Conservation (phyloP, 345 rosid species). For the Nasturtium officinale region DNA sequence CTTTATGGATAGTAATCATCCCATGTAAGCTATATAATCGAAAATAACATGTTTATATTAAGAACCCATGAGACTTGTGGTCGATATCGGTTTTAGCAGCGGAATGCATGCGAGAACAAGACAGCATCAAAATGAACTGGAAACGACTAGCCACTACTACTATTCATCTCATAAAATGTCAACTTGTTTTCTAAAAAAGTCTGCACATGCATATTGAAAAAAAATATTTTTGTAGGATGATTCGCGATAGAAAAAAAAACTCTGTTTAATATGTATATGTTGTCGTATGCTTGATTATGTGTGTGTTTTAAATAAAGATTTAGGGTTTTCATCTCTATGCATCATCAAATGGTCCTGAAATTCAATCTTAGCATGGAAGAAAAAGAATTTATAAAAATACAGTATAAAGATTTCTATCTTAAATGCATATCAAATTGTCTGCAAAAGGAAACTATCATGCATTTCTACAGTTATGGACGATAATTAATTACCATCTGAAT, state of each 20-base stretch:
- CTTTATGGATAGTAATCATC: background rate
- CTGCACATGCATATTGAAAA: conserved; percentile 24
- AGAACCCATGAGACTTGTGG: conserved; percentile 12
- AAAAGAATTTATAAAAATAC: background rate
- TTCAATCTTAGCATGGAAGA: background rate
- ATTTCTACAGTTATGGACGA: background rate
- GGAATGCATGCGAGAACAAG: conserved; percentile 35
- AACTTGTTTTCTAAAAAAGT: conserved; percentile 13
- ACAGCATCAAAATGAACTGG: conserved; percentile 32
- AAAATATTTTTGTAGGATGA: background rate
- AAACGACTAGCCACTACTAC: conserved; percentile 20
- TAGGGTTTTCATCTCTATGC: background rate
- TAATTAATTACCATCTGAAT: background rate
- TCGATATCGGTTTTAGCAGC: conserved; percentile 16
- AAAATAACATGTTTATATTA: background rate
- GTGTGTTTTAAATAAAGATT: too few relatives aligned
- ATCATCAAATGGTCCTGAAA: conserved; percentile 1
- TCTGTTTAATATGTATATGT: background rate
- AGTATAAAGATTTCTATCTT: background rate
- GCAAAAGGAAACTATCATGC: background rate
- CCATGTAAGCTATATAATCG: background rate
- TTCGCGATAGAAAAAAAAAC: conserved; percentile 2
- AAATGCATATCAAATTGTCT: background rate
- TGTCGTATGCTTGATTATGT: background rate
- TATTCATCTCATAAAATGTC: conserved; percentile 4